phyloP scores from a whole-genome alignment of 176 grass and related monocot species.

The Ampelocalamus luodianensis region DNA sequence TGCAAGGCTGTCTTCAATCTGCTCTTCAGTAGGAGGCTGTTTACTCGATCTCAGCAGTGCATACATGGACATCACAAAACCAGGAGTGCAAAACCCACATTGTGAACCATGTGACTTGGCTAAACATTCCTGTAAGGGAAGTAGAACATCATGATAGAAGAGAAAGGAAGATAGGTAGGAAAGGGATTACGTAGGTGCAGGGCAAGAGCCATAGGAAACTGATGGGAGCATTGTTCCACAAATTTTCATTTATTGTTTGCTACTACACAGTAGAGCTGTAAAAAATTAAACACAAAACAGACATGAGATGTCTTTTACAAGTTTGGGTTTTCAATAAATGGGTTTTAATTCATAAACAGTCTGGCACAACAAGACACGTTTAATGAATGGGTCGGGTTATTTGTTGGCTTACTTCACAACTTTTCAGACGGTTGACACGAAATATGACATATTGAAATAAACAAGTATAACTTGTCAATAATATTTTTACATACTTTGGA shows the following conservation, averaged over 20 bases:
- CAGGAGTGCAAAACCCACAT: constrained; percentile 99
- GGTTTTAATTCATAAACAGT: constrained; percentile 6
- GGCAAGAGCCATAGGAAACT: background rate
- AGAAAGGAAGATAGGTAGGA: background rate
- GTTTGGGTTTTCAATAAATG: constrained; percentile 11
- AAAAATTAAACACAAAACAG: constrained; percentile 12
- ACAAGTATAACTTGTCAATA: constrained; percentile 1
- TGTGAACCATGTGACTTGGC: constrained; percentile 89
- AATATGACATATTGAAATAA: background rate
- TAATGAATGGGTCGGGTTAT: background rate
- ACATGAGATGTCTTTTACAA: constrained; percentile 11
- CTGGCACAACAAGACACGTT: background rate
- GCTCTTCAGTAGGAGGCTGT: constrained; percentile 72
- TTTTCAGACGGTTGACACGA: background rate
- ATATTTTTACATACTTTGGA: background rate
- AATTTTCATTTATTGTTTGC: constrained; percentile 9
- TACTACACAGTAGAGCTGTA: background rate
- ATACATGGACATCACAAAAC: constrained; percentile 99
- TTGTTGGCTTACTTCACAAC: constrained; percentile 1
- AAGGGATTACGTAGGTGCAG: background rate
- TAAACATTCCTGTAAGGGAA: constrained; percentile 76
- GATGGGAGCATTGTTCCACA: constrained; percentile 29
- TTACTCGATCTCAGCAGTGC: constrained; percentile 85
- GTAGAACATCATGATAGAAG: constrained; percentile 16
- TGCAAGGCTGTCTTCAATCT: constrained; percentile 92